Percentiles rank a stretch among this genome's conserved stretches.
Evolutionary conservation across 768 basidiomycete genomes (phyloP).

Genomic region (Hortiboletus campestris): DNA sequence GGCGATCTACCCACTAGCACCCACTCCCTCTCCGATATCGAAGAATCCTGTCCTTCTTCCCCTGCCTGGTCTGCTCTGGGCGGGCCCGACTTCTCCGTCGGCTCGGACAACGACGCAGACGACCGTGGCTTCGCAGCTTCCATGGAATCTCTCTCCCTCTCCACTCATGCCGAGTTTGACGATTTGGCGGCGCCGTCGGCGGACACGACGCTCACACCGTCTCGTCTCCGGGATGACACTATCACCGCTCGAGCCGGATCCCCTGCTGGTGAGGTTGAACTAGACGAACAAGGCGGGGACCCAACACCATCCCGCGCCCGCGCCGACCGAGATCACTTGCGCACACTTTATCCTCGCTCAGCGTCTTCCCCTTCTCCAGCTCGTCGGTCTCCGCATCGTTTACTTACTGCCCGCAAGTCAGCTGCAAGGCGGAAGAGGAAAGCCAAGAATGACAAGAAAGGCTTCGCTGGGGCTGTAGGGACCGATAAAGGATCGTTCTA

Average conservation of each 20-base stretch:
- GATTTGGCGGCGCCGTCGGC: slow-evolving; percentile 12
- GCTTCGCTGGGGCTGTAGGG: slow-evolving; percentile 15
- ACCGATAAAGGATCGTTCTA: slow-evolving; percentile 34
- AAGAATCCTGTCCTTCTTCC: slow-evolving; percentile 28
- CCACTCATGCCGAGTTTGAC: slow-evolving; percentile 21
- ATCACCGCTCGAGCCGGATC: neutral
- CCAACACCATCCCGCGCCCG: slow-evolving; percentile 19
- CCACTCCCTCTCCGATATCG: slow-evolving; percentile 25
- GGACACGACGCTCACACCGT: slow-evolving; percentile 6
- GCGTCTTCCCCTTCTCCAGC: slow-evolving; percentile 57
- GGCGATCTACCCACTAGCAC: slow-evolving; percentile 8
- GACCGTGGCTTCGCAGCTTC: slow-evolving; percentile 33
- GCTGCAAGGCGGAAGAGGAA: slow-evolving; percentile 17
- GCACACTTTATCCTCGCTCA: slow-evolving; percentile 36
- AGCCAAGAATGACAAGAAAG: slow-evolving; percentile 11
- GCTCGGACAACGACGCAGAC: slow-evolving; percentile 29
- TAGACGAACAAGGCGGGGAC: neutral
- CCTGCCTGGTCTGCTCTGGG: slow-evolving; percentile 40
- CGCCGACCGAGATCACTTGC: slow-evolving; percentile 26
- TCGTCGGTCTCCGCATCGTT: slow-evolving; percentile 34
- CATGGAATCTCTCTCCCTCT: slow-evolving; percentile 36
- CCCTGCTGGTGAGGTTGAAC: slow-evolving; percentile 2
- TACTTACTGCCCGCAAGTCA: slow-evolving; percentile 11
- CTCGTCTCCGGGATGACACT: neutral
- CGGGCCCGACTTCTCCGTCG: slow-evolving; percentile 32